Evolutionary conservation across 1,284 basidiomycete species (phyloP).

Genomic region (Sanguinoderma infundibulare): DNA sequence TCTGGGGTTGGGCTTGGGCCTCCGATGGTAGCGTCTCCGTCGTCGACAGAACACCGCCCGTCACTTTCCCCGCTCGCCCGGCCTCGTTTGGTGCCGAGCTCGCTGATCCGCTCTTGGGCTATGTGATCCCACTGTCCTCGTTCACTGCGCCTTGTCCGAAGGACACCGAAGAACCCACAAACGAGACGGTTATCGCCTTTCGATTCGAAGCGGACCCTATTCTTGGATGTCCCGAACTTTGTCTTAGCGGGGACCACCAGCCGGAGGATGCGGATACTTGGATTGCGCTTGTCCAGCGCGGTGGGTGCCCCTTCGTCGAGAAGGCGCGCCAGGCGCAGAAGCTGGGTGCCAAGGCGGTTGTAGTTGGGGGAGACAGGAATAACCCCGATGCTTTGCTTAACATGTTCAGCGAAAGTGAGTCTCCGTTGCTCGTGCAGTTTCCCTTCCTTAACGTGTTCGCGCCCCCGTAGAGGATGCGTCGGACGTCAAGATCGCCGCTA

Average conservation of each 20-base stretch:
- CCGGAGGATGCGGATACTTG: conserved; percentile 70
- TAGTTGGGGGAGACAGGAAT: conserved; percentile 86
- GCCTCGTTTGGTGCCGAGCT: conserved; percentile 81
- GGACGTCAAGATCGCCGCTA: conserved; percentile 72
- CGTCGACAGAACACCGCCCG: conserved; percentile 69
- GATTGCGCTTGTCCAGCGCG: conserved; percentile 88
- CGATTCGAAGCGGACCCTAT: conserved; percentile 42
- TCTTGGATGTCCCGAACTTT: conserved; percentile 68
- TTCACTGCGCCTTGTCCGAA: conserved; percentile 62
- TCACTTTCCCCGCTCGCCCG: conserved; percentile 65
- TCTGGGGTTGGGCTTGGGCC: conserved; percentile 63
- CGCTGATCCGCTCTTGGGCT: conserved; percentile 69
- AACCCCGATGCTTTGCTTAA: conserved; percentile 82
- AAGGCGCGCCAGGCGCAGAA: conserved; percentile 85
- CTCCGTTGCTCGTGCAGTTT: conserved; percentile 8
- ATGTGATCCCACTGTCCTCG: conserved; percentile 77
- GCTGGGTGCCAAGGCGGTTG: conserved; percentile 83
- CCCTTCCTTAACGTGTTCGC: not conserved
- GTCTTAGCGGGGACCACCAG: conserved; percentile 52
- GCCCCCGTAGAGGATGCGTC: conserved; percentile 77
- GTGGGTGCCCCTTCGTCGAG: conserved; percentile 85
- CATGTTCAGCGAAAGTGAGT: conserved; percentile 86
- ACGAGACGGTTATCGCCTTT: conserved; percentile 16
- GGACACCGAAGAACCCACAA: conserved; percentile 33
- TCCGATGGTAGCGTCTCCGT: conserved; percentile 80